A percentile compares a stretch with the other conserved stretches of the same genome.
Conservation (phyloP, 768 basidiomycete species). For the Cyathus striatus region DNA sequence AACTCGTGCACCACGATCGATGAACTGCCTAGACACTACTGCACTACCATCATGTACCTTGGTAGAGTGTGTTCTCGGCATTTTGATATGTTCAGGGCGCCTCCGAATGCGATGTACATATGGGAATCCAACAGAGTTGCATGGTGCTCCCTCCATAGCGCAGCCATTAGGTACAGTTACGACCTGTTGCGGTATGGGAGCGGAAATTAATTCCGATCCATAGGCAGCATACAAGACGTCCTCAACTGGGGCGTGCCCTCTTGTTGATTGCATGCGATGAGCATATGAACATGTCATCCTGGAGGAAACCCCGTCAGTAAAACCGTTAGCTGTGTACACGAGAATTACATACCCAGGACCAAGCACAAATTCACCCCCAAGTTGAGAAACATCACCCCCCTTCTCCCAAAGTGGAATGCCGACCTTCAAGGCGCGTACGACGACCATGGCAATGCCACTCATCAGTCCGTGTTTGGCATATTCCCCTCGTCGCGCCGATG, state of each 20-base stretch:
- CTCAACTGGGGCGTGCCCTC: conserved; percentile 69
- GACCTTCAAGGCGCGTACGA: conserved; percentile 62
- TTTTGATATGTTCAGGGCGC: no score
- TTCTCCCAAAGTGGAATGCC: conserved; percentile 82
- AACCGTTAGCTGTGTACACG: not conserved
- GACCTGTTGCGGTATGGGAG: no score
- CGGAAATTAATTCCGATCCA: no score
- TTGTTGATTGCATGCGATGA: conserved; percentile 79
- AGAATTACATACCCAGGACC: conserved; percentile 34
- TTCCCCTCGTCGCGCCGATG: conserved; percentile 15
- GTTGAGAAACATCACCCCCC: conserved; percentile 70
- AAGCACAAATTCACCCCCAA: conserved; percentile 84
- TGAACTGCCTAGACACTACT: no score
- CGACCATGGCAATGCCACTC: conserved; percentile 69
- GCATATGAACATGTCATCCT: conserved; percentile 69
- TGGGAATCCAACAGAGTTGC: no score
- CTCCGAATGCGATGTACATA: no score
- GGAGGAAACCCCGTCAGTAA: not conserved
- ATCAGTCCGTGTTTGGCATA: conserved; percentile 67
- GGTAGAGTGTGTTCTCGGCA: no score
- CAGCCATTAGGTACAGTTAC: no score
- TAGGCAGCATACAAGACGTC: conserved; percentile 64
- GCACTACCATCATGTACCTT: no score
- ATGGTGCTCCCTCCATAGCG: no score
- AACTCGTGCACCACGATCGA: no score